Base-by-base conservation (phyloP, 1,139 yeast genomes). In the Blastobotrys illinoisensis region DNA sequence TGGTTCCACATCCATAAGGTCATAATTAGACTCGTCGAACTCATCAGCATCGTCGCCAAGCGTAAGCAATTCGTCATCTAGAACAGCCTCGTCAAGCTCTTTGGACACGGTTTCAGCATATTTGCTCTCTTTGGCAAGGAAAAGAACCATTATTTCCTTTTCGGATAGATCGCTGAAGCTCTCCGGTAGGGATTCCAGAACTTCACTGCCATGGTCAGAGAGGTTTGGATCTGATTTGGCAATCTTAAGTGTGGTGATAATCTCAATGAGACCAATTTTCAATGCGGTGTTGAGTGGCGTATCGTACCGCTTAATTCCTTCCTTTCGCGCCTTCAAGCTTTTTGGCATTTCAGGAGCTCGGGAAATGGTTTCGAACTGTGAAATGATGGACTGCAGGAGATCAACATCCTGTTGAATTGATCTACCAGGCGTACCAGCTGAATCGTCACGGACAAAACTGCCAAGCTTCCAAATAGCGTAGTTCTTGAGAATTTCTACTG, bases 391-490 rank as follows among this genome's bases (percentile, higher is more conserved):
- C 18, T 53, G 48, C 9, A 53, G 23, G 2, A 46, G 21, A 28
- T 49, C 52, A 5, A 26, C 16, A 7, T 20, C 28, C 28, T 46
- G 48, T 16, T 26, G 44, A 11, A 52, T 48, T 9, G 50, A 19
- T 19, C 44, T 32, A 11, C 16, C 48, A 9, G 48, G 26, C 13
- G 49, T 49, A 5, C 49, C 40, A 5, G 36, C 26, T 9, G 49
- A 16, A 7, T 44, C 47, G 11, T 24, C 40, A 13, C 53, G 47
- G 19, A 47, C 55, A 20, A 59, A 56, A 23, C 55, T 51, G 14
- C 62, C 59, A 20, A 62, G 49, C 46, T 62, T 62, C 61, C 64
- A 62, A 45, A 63, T 57, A 26, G 58, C 54, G 47, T 62, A 62
- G 48, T 57, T 60, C 16, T 64, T 58, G 5, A 63, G 52, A 7